Evolutionary conservation across 2,329 filamentous ascomycete genomes (phyloP), one percentile per base, ranked within the genome.

Genomic region (Coniochaeta hoffmannii): DNA sequence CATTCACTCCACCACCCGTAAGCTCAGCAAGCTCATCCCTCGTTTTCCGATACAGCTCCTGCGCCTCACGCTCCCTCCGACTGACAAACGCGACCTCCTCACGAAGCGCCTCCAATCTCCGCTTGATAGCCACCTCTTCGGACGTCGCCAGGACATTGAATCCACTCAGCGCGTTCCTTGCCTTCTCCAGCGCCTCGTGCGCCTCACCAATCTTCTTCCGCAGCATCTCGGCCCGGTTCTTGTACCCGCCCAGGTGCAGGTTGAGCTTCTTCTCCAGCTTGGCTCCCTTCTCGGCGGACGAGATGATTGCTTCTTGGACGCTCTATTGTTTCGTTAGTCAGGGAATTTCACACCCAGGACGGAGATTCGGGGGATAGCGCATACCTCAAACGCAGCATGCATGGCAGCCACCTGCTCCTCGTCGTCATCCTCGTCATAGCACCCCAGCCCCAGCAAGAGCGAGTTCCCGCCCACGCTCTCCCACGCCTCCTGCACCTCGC

Each of bases 221-320:
- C 26, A 99, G 79, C 62, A 83, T 85, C 70, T 91, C 91, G 32
- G 90, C 85, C 31, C 94, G 87, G 62, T 91, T 86, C 68, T 92
- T 86, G 72, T 99, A 99, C 14, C 94, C 94, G 24, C 92, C 92
- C 2, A 96, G 83, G 64, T 94, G 87, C 54, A 96, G 78, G 0
- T 80, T 78, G n/a, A 99, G 81, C 72, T 94, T 97, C 81, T 96
- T 96, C 72, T 97, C 92, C 1, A 96, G 76, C 71, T 93, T 95
- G 67, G 90, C 90, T 54, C 89, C 89, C 56, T 86, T 81, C 63
- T 93, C 86, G 2, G 92, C 94, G 0, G 85, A 84, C 2, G 80
- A 75, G 62, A 89, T 80, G 59, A 96, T 88, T 8, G 81, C 77
- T 50, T 89, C 82, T 70, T 94, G 88, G 1, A 91, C 81, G 49